Percentiles rank a stretch among this genome's conserved stretches.
Conservation (phyloP, 2,329 filamentous ascomycete genomes). For the Cladosporium sp. region DNA sequence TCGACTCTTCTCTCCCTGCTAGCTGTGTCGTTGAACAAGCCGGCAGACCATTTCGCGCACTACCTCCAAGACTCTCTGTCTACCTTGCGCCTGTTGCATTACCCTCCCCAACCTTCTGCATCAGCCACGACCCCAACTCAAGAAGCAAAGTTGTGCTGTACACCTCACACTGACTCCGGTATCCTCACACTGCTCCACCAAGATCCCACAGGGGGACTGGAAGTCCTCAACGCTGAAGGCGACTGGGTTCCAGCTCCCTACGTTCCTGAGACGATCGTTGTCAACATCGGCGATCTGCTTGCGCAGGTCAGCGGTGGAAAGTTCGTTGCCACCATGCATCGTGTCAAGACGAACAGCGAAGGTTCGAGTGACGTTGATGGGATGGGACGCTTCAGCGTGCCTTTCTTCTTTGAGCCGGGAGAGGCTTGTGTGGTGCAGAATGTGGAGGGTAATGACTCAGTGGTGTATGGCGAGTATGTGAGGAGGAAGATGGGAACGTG, state of each 20-base stretch:
- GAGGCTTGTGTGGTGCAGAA: constrained; percentile 38
- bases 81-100: constrained; percentile 44
- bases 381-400: constrained; percentile 39
- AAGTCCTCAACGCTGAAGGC: constrained; percentile 42
- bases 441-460: constrained; percentile 31
- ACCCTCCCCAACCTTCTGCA: constrained; percentile 32
- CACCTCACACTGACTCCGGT: constrained; percentile 42
- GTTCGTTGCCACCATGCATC: constrained; percentile 45
- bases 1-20: constrained; percentile 38
- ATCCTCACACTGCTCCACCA: constrained; percentile 48
- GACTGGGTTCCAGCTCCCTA: constrained; percentile 42
- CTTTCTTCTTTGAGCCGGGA: constrained; percentile 48
- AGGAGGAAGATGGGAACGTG: constrained; percentile 42
- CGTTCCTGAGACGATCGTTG: constrained; percentile 39
- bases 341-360: constrained; percentile 31
- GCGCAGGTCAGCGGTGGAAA: constrained; percentile 38
- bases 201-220: constrained; percentile 44
- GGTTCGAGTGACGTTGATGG: constrained; percentile 22
- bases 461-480: constrained; percentile 42
- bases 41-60: constrained; percentile 36
- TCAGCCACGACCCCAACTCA: constrained; percentile 12
- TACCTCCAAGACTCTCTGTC: constrained; percentile 41
- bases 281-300: constrained; percentile 46
- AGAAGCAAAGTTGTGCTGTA: constrained; percentile 31
- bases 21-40: constrained; percentile 37